A percentile compares a stretch with the other conserved stretches of the same genome.
Conservation (phyloP, 768 basidiomycete genomes). For the Leccinellum albellum region DNA sequence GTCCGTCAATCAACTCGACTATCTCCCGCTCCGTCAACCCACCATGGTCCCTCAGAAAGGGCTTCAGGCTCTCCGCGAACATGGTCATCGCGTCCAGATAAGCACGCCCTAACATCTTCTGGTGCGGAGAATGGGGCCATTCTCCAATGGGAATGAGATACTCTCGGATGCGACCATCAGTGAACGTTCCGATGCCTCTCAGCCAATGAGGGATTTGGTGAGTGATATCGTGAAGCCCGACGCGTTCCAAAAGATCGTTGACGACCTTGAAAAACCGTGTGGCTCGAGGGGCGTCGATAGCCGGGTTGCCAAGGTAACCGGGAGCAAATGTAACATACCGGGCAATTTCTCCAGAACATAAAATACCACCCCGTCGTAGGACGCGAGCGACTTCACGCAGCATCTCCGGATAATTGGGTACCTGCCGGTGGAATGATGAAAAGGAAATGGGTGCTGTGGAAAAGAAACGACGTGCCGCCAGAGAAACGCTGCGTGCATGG, state of each 20-base stretch:
- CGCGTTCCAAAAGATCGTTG: constrained; percentile 35
- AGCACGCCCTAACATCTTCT: constrained; percentile 39
- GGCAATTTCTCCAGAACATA: constrained; percentile 62
- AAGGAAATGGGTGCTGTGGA: constrained; percentile 2
- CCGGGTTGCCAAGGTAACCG: constrained; percentile 21
- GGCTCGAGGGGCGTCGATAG: constrained; percentile 25
- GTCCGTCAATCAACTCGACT: constrained; percentile 38
- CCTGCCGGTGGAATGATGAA: constrained; percentile 37
- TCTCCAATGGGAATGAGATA: constrained; percentile 54
- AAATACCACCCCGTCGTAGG: constrained; percentile 67
- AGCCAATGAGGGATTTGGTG: constrained; percentile 39
- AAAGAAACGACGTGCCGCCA: constrained; percentile 49
- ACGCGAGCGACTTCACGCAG: constrained; percentile 59
- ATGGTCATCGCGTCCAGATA: constrained; percentile 38
- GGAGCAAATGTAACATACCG: constrained; percentile 41
- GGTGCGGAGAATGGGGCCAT: constrained; percentile 40
- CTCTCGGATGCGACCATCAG: constrained; percentile 31
- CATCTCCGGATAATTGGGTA: constrained; percentile 49
- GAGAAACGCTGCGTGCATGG: constrained; percentile 56
- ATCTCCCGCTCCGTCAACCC: constrained; percentile 37
- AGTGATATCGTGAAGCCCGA: constrained; percentile 40
- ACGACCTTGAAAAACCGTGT: constrained; percentile 36
- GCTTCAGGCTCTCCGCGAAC: constrained; percentile 48
- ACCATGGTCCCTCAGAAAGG: constrained; percentile 41
- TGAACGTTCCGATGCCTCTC: constrained; percentile 37